A percentile compares a stretch with the other conserved stretches of the same genome.
These are phyloP conservation scores for Sisymbrium altissimum DNA, from an alignment of 345 rosid genomes.

Conservation along the genomic window DNA sequence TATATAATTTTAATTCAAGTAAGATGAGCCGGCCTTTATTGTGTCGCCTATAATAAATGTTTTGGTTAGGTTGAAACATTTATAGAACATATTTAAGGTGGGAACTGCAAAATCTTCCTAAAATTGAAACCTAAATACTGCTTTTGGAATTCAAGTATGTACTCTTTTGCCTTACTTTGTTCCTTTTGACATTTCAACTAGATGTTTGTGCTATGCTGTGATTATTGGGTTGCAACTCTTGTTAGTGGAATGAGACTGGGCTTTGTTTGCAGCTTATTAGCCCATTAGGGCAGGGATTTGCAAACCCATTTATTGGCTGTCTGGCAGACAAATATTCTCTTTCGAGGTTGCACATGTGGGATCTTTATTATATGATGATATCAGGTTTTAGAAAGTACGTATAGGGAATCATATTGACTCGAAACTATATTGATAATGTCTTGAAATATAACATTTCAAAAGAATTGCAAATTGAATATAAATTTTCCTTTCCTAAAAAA, in stretches of 20 bases:
- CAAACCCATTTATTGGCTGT: constrained; percentile 77
- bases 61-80: too few relatives aligned
- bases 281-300: constrained; percentile 25
- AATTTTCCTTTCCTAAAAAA: too few relatives aligned
- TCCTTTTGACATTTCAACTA: background rate
- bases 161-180: too few relatives aligned
- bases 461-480: background rate
- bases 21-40: too few relatives aligned
- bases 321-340: constrained; percentile 65
- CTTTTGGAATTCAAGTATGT: too few relatives aligned
- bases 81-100: too few relatives aligned
- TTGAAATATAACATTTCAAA: background rate
- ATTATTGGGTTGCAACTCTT: background rate
- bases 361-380: constrained; percentile 54
- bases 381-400: constrained; percentile 61
- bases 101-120: too few relatives aligned
- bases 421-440: background rate
- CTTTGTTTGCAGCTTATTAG: constrained; percentile 44
- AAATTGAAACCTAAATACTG: too few relatives aligned
- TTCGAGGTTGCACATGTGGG: constrained; percentile 67
- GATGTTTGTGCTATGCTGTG: background rate
- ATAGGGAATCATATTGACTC: background rate
- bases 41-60: too few relatives aligned
- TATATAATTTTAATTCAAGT: too few relatives aligned
- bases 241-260: too few relatives aligned